Percentiles rank a stretch among this genome's conserved stretches.
Conservation (phyloP, 192 early-diverging fungal genomes). For the Helicostylum pulchrum region DNA sequence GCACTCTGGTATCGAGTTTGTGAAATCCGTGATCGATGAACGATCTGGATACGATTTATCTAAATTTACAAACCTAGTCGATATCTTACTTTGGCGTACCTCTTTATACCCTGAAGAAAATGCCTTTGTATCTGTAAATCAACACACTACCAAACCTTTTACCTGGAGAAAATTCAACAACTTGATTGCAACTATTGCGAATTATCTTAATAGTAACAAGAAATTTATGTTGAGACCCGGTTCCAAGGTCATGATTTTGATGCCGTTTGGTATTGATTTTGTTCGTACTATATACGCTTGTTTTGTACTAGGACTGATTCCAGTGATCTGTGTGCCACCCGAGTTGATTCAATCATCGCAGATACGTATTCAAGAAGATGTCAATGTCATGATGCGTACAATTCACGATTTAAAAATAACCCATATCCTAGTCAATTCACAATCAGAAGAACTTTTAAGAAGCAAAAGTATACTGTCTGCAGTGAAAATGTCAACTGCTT, state of each 20-base stretch:
- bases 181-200: conserved; percentile 63
- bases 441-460: conserved; percentile 67
- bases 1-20: conserved; percentile 65
- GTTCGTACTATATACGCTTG: conserved; percentile 72
- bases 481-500: conserved; percentile 48
- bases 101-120: conserved; percentile 56
- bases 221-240: conserved; percentile 53
- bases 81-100: conserved; percentile 71
- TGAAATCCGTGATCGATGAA: conserved; percentile 66
- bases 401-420: conserved; percentile 58
- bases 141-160: conserved; percentile 46
- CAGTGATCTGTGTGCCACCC: conserved; percentile 67
- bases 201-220: conserved; percentile 49
- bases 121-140: conserved; percentile 61
- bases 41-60: conserved; percentile 61
- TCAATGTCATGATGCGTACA: conserved; percentile 57
- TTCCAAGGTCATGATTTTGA: conserved; percentile 61
- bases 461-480: conserved; percentile 53
- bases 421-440: conserved; percentile 57
- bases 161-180: conserved; percentile 67
- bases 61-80: conserved; percentile 62
- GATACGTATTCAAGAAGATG: conserved; percentile 61
- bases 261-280: conserved; percentile 66
- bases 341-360: conserved; percentile 54
- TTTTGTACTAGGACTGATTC: conserved; percentile 69